Base-by-base conservation (phyloP, 495 filamentous ascomycete genomes). In the Aspergillus diversus region DNA sequence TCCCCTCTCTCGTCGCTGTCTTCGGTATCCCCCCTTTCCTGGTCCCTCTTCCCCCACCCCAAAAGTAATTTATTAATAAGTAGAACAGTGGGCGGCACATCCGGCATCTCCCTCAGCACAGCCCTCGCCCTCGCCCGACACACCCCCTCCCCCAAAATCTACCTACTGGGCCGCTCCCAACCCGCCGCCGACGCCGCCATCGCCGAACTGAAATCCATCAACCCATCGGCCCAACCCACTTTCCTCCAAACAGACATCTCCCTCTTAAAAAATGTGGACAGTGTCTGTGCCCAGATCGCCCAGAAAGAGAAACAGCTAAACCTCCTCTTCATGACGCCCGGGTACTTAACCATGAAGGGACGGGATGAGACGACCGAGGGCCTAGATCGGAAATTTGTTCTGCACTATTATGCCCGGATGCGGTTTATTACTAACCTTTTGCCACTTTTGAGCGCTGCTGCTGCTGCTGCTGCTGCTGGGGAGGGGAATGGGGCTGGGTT, bases 391-490 rank as follows among this genome's bases (percentile, higher is more conserved):
- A 83, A 82, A 59, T 71, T 85, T 58, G 73, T 79, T 7, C 72
- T 91, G 13, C 79, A 80, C 42, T 87, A 87, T 71, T 92, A 91
- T 69, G 77, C 85, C 11, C 87, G 89, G 8, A 81, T 86, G 63
- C 86, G 88, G n/a, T 90, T 91, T 65, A 75, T 84, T 34, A 55
- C 69, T 27, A 86, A 89, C 63, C 75, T 92, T 0, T 79, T 92
- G 4, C 88, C 90, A 0, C 82, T 83, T 3, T 57, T 92, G 4
- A 77, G 72, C 13, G 57, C 66, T 1, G 79, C 84, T 0, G 57
- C 31, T 16, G n/a, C 35, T 6, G 48, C 4, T 15, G n/a, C 75
- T 4, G 46, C 66, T 3, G 32, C 27, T 6, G 54, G 2, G 2
- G 21, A 27, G 1, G 21, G 21, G 21, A 27, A 2, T 27, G 21